Conservation (phyloP, 2,329 filamentous ascomycete genomes). For the Triangularia setosa region DNA sequence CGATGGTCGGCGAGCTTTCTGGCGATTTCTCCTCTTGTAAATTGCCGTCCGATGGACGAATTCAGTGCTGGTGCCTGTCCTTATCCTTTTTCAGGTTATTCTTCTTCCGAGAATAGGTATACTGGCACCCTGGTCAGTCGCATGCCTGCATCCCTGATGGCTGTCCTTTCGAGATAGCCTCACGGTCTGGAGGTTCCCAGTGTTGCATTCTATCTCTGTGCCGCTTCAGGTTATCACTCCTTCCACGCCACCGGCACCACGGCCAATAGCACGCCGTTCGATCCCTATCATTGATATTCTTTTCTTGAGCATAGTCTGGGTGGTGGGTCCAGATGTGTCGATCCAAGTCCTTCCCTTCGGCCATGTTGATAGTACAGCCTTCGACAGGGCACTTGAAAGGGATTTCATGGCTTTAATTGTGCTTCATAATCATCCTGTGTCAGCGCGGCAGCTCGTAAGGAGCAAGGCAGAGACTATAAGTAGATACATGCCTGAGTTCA, state of each 20-base stretch:
- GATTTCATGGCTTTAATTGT: not conserved
- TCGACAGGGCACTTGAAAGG: not conserved
- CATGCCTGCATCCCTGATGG: no score
- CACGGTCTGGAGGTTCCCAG: not conserved
- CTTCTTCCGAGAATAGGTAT: no score
- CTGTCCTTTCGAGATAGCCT: not conserved
- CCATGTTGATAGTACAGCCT: not conserved
- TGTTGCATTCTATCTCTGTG: not conserved
- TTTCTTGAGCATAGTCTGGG: not conserved
- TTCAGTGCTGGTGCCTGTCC: no score
- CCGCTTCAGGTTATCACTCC: not conserved
- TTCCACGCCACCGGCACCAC: not conserved
- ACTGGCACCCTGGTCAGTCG: no score
- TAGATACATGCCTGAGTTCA: not conserved
- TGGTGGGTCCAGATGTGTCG: not conserved
- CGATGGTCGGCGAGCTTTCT: not conserved
- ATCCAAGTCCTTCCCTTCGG: not conserved
- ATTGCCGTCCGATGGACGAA: not conserved
- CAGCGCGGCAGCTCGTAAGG: not conserved
- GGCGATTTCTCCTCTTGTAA: not conserved
- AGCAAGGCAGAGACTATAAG: not conserved
- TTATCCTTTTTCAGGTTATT: no score
- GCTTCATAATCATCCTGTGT: not conserved
- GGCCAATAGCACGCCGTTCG: not conserved
- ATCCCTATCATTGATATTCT: not conserved